phyloP scores from a whole-genome alignment of 139 green algal genomes.

The Desmodesmus armatus region DNA sequence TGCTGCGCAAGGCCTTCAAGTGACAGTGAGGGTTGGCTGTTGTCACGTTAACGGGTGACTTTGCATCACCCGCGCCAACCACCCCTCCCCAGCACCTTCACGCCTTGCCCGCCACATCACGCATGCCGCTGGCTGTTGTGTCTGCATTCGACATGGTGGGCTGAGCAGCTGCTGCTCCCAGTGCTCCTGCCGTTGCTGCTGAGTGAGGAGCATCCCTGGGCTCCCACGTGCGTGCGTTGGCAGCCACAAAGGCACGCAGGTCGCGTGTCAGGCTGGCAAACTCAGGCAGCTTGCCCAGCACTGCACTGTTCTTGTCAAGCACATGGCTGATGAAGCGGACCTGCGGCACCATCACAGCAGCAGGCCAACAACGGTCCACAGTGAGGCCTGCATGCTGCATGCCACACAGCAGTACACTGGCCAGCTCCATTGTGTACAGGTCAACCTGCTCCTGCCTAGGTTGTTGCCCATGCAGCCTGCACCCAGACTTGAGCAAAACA shows the following conservation, averaged over 20 bases:
- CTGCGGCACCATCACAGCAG: too few species aligned
- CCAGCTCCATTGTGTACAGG: too few species aligned
- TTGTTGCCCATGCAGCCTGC: too few species aligned
- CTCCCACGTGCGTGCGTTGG: slow-evolving; percentile 29
- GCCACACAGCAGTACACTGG: too few species aligned
- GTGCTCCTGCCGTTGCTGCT: not conserved
- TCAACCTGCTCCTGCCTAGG: too few species aligned
- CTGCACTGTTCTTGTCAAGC: slow-evolving; percentile 37
- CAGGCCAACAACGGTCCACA: too few species aligned
- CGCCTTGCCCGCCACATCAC: slow-evolving; percentile 22
- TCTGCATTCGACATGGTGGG: not conserved
- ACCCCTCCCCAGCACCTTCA: not conserved
- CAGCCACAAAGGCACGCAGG: slow-evolving; percentile 32
- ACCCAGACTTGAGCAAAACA: too few species aligned
- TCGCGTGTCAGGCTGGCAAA: slow-evolving; percentile 24
- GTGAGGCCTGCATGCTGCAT: too few species aligned
- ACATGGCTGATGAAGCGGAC: slow-evolving; percentile 48
- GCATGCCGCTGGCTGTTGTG: slow-evolving; percentile 2
- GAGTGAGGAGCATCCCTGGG: not conserved
- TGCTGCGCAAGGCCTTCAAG: too few species aligned
- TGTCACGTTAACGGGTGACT: too few species aligned
- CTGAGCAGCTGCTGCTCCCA: not conserved
- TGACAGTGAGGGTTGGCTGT: too few species aligned
- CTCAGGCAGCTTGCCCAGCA: slow-evolving; percentile 34
- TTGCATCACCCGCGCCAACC: too few species aligned